phyloP scores from a whole-genome alignment of 371 early-diverging fungal species.

The Chytridium lagenaria region DNA sequence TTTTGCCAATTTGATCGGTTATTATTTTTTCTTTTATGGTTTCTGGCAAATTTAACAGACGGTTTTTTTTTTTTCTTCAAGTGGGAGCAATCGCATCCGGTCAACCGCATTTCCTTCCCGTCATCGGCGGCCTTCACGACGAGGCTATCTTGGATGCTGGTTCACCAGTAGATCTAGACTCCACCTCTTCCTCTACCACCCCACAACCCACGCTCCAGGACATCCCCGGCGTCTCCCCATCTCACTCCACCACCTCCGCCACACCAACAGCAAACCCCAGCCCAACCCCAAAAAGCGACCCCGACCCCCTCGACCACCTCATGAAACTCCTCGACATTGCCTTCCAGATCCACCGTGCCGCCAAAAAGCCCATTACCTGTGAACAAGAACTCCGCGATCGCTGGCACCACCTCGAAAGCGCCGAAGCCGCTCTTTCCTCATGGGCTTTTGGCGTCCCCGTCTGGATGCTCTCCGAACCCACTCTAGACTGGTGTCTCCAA shows the following conservation, averaged over 20 bases:
- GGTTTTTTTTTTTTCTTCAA: not conserved
- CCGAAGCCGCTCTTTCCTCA: not conserved
- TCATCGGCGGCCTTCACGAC: not conserved
- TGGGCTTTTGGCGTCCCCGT: constrained; percentile 4
- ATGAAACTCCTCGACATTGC: constrained; percentile 11
- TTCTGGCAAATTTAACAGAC: not conserved
- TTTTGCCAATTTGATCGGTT: too few species aligned
- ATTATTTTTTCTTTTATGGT: not conserved
- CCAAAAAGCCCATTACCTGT: not conserved
- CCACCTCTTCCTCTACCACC: not conserved
- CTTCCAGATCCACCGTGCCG: constrained; percentile 1
- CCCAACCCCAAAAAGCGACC: not conserved
- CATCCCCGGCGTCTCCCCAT: not conserved
- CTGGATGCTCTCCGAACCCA: constrained; percentile 6
- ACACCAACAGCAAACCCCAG: not conserved
- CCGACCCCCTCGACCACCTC: constrained; percentile 8
- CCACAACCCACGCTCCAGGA: not conserved
- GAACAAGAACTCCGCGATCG: not conserved
- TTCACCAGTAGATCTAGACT: not conserved
- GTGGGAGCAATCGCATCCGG: constrained; percentile 9
- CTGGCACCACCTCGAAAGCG: not conserved
- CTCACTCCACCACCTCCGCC: not conserved
- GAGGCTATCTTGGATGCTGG: not conserved
- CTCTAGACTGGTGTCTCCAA: not conserved
- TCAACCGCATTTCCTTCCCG: not conserved